Evolutionary conservation across 345 rosid species (phyloP), one percentile per base, ranked within the genome.

Genomic region (Clarkia xantiana): DNA sequence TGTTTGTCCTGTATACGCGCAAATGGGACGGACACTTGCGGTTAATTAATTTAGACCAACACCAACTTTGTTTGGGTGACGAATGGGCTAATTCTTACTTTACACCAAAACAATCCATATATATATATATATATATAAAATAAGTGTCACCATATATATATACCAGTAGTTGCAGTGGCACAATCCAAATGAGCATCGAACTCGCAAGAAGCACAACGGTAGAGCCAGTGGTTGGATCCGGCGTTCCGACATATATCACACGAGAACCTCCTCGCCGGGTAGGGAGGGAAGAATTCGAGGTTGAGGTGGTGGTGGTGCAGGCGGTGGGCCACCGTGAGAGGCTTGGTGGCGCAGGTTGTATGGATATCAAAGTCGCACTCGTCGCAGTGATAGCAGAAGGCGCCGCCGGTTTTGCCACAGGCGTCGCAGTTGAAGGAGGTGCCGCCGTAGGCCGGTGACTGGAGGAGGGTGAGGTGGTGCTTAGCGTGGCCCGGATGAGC

Each of bases 101-200:
- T n/a, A n/a, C n/a, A n/a, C n/a, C n/a, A n/a, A n/a, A n/a, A n/a
- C n/a, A n/a, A n/a, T n/a, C n/a, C n/a, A n/a, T n/a, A n/a, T n/a
- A n/a, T n/a, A n/a, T n/a, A n/a, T n/a, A n/a, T n/a, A n/a, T n/a
- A n/a, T n/a, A n/a, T n/a, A n/a, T n/a, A n/a, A n/a, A n/a, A n/a
- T n/a, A n/a, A n/a, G n/a, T n/a, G n/a, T n/a, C n/a, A n/a, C n/a
- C n/a, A n/a, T n/a, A n/a, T n/a, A n/a, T n/a, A 14, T 14, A n/a
- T 13, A 44, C 18, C 18, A 11, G 34, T 23, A n/a, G n/a, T n/a
- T 29, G 49, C 40, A 14, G 43, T 39, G 19, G 65, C 73, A 34
- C 91, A 82, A 20, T 60, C 67, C 43, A 82, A 11, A 53, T 79
- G 91, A 29, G 77, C 79, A 29, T 79, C 86, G 14, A 82, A 82